phyloP scores from a whole-genome alignment of 1,139 yeast species.

The Yamadazyma diospyri region DNA sequence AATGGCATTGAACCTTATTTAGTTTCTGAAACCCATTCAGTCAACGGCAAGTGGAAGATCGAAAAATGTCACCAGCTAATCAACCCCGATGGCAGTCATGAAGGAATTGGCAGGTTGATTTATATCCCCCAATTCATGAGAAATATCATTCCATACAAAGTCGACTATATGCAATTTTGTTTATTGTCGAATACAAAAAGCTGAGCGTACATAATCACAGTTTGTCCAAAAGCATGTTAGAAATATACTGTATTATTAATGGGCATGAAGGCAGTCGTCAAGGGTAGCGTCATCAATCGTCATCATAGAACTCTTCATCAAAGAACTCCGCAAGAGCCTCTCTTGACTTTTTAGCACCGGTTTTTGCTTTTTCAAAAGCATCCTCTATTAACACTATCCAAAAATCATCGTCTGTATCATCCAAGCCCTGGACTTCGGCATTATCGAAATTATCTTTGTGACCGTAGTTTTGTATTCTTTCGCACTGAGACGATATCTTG shows the following conservation, averaged over 20 bases:
- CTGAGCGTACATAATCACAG: conserved; percentile 1
- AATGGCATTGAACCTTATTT: conserved; percentile 15
- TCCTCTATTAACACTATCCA: conserved; percentile 51
- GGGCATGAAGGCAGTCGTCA: background rate
- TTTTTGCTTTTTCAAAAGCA: conserved; percentile 56
- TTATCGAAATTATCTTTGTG: conserved; percentile 45
- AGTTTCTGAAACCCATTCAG: too few species aligned
- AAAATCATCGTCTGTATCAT: conserved; percentile 30
- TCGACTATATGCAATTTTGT: conserved; percentile 46
- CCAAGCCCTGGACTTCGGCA: conserved; percentile 19
- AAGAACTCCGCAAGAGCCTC: conserved; percentile 57
- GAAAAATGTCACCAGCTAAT: conserved; percentile 40
- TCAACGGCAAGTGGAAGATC: background rate
- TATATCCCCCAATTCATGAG: conserved; percentile 39
- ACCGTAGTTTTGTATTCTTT: conserved; percentile 91
- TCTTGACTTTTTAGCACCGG: conserved; percentile 55
- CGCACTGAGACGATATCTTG: conserved; percentile 82
- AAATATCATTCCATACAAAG: conserved; percentile 21
- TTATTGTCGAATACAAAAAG: conserved; percentile 21
- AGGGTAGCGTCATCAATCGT: conserved; percentile 17
- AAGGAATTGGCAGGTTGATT: conserved; percentile 45
- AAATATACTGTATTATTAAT: background rate
- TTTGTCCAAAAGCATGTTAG: background rate
- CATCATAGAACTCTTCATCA: conserved; percentile 45
- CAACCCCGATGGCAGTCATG: conserved; percentile 41